A percentile compares a stretch with the other conserved stretches of the same genome.
Conservation (phyloP, 371 early-diverging fungal genomes). For the Rhizopus stolonifer region DNA sequence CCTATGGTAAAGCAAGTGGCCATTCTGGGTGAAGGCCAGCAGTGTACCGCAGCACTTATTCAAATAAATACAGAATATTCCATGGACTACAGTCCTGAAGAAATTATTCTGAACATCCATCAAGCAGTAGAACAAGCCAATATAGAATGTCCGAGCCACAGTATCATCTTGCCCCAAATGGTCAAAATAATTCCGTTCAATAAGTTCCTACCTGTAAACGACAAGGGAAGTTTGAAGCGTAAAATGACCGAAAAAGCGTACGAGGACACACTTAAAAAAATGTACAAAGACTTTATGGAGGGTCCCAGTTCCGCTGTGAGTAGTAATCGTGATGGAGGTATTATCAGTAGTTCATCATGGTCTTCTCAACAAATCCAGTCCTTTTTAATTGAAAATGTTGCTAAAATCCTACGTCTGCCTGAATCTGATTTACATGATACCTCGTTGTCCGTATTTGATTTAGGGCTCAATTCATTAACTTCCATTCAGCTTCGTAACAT, state of each 20-base stretch:
- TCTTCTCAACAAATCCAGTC: conserved; percentile 4
- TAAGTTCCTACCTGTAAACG: conserved; percentile 11
- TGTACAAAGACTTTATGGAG: conserved; percentile 29
- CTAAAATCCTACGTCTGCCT: conserved; percentile 12
- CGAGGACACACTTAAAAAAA: conserved; percentile 23
- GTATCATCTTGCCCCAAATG: conserved; percentile 34
- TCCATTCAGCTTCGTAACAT: conserved; percentile 28
- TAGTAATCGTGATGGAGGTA: too few species aligned
- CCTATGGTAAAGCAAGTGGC: conserved; percentile 24
- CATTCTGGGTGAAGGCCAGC: conserved; percentile 34
- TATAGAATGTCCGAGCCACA: conserved; percentile 34
- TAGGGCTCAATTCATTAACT: conserved; percentile 26
- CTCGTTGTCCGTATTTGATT: conserved; percentile 24
- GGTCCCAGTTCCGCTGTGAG: too few species aligned
- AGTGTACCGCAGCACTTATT: conserved; percentile 33
- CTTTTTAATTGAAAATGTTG: conserved; percentile 5
- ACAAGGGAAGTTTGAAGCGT: conserved; percentile 22
- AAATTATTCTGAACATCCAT: conserved; percentile 26
- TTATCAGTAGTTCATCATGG: background rate
- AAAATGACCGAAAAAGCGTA: conserved; percentile 19
- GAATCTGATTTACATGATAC: conserved; percentile 5
- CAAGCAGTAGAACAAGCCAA: conserved; percentile 41
- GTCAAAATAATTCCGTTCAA: conserved; percentile 18
- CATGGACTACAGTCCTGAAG: conserved; percentile 14
- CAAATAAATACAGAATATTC: conserved; percentile 23